Percentiles rank a stretch among this genome's conserved stretches.
These are phyloP conservation scores for Euphorbia lathyris DNA, from an alignment of 345 rosid genomes.

Conservation along the genomic window DNA sequence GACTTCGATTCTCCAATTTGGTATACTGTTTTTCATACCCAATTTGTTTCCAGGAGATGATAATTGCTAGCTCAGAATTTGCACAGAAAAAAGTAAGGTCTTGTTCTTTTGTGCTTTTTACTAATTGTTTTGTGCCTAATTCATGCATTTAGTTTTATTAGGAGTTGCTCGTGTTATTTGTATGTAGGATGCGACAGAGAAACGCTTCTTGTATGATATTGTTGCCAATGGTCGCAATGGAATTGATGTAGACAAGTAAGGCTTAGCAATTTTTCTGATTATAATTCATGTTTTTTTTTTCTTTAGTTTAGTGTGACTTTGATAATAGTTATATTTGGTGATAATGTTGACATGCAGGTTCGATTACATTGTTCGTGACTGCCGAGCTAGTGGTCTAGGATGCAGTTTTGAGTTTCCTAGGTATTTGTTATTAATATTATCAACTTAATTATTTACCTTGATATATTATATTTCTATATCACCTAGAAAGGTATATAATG, in stretches of 20 bases:
- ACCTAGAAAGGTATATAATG: conserved; percentile 1
- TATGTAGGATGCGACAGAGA: conserved; percentile 54
- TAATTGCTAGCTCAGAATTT: conserved; percentile 68
- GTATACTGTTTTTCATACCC: background rate
- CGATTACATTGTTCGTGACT: conserved; percentile 90
- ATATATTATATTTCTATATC: background rate
- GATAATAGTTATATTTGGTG: background rate
- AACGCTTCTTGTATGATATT: conserved; percentile 83
- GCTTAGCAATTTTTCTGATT: conserved; percentile 13
- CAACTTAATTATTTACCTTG: conserved; percentile 15
- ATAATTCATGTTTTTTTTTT: conserved; percentile 4
- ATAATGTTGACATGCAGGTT: conserved; percentile 47
- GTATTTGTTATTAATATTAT: conserved; percentile 43
- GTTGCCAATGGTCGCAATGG: conserved; percentile 99
- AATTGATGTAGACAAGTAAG: conserved; percentile 86
- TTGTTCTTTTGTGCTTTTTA: conserved; percentile 6
- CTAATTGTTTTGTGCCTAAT: conserved; percentile 6
- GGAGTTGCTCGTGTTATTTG: conserved; percentile 10
- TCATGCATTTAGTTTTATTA: conserved; percentile 5
- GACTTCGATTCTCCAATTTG: background rate
- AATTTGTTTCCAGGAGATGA: conserved; percentile 68
- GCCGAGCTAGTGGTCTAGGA: conserved; percentile 90
- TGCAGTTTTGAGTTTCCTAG: conserved; percentile 80
- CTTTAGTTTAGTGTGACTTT: conserved; percentile 6
- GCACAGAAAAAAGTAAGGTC: conserved; percentile 50